Percentiles rank a stretch among this genome's conserved stretches.
Conservation (phyloP, 768 basidiomycete genomes). For the Scleroderma bovista region DNA sequence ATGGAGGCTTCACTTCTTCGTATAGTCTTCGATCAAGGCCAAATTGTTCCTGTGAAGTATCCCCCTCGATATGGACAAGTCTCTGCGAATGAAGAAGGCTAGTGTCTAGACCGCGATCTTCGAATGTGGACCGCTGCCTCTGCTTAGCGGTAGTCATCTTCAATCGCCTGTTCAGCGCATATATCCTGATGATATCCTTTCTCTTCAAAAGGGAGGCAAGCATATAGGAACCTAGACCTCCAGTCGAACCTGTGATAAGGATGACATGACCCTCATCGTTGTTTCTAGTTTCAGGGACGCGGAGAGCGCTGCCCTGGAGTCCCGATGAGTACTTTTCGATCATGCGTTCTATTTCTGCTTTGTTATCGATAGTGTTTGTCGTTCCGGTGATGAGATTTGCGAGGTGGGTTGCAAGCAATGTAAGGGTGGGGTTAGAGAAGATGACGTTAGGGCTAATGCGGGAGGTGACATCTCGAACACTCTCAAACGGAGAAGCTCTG, state of each 20-base stretch:
- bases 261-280: conserved; percentile 11
- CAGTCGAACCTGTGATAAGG: conserved; percentile 40
- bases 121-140: conserved; percentile 19
- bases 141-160: conserved; percentile 6
- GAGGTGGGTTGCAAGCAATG: conserved; percentile 25
- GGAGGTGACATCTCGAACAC: conserved; percentile 19
- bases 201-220: conserved; percentile 30
- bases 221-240: conserved; percentile 35
- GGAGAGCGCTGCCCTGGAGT: conserved; percentile 13
- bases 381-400: conserved; percentile 4
- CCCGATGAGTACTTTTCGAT: conserved; percentile 34
- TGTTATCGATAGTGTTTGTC: conserved; percentile 4
- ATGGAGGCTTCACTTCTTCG: conserved; percentile 12
- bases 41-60: conserved; percentile 15
- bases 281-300: conserved; percentile 3
- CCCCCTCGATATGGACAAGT: conserved; percentile 27
- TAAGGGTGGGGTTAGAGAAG: conserved; percentile 36
- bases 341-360: conserved; percentile 30
- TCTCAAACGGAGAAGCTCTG: conserved; percentile 24
- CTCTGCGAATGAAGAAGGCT: conserved; percentile 17
- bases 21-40: conserved; percentile 19
- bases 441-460: conserved; percentile 30
- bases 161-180: conserved; percentile 24
- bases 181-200: conserved; percentile 25
- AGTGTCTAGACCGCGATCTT: conserved; percentile 22